phyloP scores from a whole-genome alignment of 345 rosid species.

The Aquilaria yunnanensis region DNA sequence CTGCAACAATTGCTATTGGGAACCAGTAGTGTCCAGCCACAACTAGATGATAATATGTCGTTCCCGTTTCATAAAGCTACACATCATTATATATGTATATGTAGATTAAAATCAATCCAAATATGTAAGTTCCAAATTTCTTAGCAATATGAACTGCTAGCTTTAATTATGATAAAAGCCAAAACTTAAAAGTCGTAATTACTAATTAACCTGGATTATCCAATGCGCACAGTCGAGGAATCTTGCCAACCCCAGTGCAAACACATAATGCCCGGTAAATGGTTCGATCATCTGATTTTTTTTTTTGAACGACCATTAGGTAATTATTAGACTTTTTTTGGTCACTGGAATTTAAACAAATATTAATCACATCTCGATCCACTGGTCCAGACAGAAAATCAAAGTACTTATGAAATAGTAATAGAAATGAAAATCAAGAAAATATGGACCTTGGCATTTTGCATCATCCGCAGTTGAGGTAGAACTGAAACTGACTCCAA shows the following conservation, averaged over 20 bases:
- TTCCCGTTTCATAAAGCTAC: slow-evolving; percentile 53
- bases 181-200: too few relatives aligned
- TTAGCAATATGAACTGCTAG: too few relatives aligned
- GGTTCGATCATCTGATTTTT: slow-evolving; percentile 73
- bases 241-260: slow-evolving; percentile 70
- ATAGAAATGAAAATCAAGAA: neutral
- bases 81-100: too few relatives aligned
- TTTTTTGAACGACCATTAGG: too few relatives aligned
- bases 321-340: too few relatives aligned
- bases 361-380: too few relatives aligned
- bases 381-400: neutral
- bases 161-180: neutral
- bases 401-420: neutral
- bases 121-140: too few relatives aligned
- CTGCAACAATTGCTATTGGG: slow-evolving; percentile 48
- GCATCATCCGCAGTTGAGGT: slow-evolving; percentile 91
- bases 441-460: slow-evolving; percentile 58
- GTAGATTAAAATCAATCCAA: too few relatives aligned
- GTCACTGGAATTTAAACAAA: too few relatives aligned
- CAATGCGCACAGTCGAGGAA: slow-evolving; percentile 75
- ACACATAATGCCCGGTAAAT: slow-evolving; percentile 78
- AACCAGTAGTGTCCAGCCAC: slow-evolving; percentile 68
- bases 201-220: slow-evolving; percentile 50
- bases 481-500: slow-evolving; percentile 69
- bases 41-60: slow-evolving; percentile 35